Percentiles rank a stretch among this genome's conserved stretches.
phyloP scores from a whole-genome alignment of 176 grass and related monocot genomes.

The Oryza nivara region DNA sequence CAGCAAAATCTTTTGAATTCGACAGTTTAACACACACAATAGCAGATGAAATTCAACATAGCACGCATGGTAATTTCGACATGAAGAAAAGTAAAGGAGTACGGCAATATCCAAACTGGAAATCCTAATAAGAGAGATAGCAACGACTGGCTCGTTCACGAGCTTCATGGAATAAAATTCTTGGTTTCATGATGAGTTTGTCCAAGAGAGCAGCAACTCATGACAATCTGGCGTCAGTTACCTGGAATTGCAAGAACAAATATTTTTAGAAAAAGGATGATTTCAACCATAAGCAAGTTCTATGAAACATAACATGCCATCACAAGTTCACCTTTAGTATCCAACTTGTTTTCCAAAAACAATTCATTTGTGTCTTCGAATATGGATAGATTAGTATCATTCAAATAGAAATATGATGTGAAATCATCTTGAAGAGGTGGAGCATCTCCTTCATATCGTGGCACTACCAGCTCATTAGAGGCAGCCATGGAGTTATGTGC shows the following conservation, averaged over 20 bases:
- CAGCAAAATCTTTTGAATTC: not conserved
- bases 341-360: conserved; percentile 38
- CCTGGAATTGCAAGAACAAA: not conserved
- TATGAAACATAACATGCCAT: conserved; percentile 42
- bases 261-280: not conserved
- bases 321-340: conserved; percentile 31
- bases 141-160: not conserved
- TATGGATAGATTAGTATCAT: conserved; percentile 36
- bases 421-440: conserved; percentile 48
- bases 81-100: not conserved
- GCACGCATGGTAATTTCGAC: not conserved
- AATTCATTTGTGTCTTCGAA: conserved; percentile 44
- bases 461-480: not conserved
- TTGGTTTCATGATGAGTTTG: not conserved
- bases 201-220: not conserved
- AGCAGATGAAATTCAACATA: not conserved
- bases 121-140: not conserved
- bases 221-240: not conserved
- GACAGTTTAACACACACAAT: not conserved
- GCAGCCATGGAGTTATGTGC: conserved; percentile 15
- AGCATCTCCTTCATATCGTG: conserved; percentile 24
- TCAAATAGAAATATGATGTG: conserved; percentile 48
- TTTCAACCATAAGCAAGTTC: not conserved
- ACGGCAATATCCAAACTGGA: not conserved
- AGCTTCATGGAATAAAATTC: not conserved